Conservation (phyloP, 345 rosid genomes). For the Hibiscus syriacus region DNA sequence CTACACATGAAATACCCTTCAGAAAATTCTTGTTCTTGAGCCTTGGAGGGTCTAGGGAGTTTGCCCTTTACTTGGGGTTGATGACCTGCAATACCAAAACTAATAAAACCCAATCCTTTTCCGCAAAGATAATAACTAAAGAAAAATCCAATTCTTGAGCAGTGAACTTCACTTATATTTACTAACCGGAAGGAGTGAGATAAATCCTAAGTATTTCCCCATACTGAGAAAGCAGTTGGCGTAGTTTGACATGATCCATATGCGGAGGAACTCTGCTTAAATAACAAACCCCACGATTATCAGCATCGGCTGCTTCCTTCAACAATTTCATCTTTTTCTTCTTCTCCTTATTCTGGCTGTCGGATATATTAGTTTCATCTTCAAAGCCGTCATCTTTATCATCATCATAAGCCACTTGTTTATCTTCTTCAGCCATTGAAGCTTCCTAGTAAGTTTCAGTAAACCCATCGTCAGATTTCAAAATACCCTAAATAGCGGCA, state of each 20-base stretch:
- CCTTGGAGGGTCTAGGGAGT: slow-evolving; percentile 46
- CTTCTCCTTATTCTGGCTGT: slow-evolving; percentile 8
- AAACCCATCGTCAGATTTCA: not conserved
- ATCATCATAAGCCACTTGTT: not conserved
- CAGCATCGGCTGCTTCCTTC: slow-evolving; percentile 52
- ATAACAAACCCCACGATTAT: slow-evolving; percentile 77
- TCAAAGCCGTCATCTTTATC: slow-evolving; percentile 3
- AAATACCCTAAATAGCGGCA: not conserved
- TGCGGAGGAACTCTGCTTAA: slow-evolving; percentile 83
- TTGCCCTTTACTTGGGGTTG: slow-evolving; percentile 30
- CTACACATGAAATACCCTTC: slow-evolving; percentile 54
- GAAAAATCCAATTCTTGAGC: not conserved
- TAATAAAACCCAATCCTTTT: not conserved
- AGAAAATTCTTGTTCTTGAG: slow-evolving; percentile 50
- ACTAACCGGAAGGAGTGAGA: slow-evolving; percentile 69
- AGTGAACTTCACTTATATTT: not conserved
- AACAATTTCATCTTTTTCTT: slow-evolving; percentile 33
- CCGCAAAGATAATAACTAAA: not conserved
- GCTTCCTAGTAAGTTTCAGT: not conserved
- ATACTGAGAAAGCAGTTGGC: slow-evolving; percentile 62
- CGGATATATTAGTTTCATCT: slow-evolving; percentile 5
- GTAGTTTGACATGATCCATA: slow-evolving; percentile 85
- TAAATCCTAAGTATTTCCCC: slow-evolving; percentile 77
- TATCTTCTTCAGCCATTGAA: slow-evolving; percentile 1
- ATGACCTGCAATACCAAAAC: slow-evolving; percentile 35